phyloP scores from a whole-genome alignment of 169 alveolate species.

The Eimeria falciformis region DNA sequence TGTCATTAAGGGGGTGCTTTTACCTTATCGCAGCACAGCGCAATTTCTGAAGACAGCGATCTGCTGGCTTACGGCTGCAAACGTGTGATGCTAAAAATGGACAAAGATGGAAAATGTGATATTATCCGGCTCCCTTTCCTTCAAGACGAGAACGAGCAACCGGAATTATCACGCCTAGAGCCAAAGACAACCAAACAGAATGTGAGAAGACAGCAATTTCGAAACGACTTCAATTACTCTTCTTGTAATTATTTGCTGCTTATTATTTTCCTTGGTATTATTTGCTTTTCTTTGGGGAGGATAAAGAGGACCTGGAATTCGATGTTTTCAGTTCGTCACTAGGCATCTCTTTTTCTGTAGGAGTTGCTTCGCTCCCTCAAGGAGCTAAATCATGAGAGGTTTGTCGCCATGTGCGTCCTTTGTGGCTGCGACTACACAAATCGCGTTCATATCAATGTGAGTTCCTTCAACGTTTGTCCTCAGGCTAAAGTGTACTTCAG shows the following conservation, averaged over 20 bases:
- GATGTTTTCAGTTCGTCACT: background rate
- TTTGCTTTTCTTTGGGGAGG: too few relatives aligned
- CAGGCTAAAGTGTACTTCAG: too few relatives aligned
- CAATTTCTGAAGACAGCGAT: slow-evolving; percentile 96
- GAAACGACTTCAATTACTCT: too few relatives aligned
- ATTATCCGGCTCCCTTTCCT: slow-evolving; percentile 46
- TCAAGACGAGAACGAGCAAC: slow-evolving; percentile 20
- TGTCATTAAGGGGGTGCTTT: background rate
- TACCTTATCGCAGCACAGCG: slow-evolving; percentile 76
- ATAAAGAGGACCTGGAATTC: too few relatives aligned
- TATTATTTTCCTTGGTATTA: too few relatives aligned
- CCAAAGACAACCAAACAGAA: slow-evolving; percentile 10
- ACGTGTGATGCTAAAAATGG: slow-evolving; percentile 88
- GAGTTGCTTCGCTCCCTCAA: slow-evolving; percentile 52
- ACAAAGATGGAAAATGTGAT: slow-evolving; percentile 82
- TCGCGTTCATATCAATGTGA: slow-evolving; percentile 74
- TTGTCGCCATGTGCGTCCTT: slow-evolving; percentile 78
- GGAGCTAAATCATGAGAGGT: slow-evolving; percentile 45
- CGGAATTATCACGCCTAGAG: background rate
- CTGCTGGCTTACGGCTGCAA: slow-evolving; percentile 96
- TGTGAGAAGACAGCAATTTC: background rate
- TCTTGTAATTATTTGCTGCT: too few relatives aligned
- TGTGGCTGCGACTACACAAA: slow-evolving; percentile 80
- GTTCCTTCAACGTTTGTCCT: too few relatives aligned
- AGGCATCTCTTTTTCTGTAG: background rate